Percentiles rank a stretch among this genome's conserved stretches.
phyloP scores from a whole-genome alignment of 2,329 filamentous ascomycete genomes.

The Pezicula neosporulosa region DNA sequence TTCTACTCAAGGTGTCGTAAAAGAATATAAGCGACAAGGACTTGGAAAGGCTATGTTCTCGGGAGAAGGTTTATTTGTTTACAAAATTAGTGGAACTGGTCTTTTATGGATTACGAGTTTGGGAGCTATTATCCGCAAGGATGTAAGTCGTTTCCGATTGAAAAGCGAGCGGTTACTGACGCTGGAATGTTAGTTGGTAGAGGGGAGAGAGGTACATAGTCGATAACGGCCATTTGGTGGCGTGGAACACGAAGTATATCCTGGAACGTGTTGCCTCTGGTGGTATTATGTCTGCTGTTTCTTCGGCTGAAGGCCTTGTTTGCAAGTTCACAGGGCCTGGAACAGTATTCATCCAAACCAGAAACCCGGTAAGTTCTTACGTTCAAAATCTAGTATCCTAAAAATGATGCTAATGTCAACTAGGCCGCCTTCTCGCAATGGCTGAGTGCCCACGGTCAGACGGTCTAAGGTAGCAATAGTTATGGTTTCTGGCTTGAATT shows the following conservation, averaged over 20 bases:
- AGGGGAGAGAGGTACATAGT: conserved; percentile 87
- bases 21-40: conserved; percentile 82
- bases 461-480: conserved; percentile 8
- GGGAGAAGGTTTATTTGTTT: conserved; percentile 88
- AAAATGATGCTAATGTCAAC: background rate
- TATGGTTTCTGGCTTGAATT: no score
- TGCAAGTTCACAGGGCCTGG: conserved; percentile 94
- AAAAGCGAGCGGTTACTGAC: conserved; percentile 8
- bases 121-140: conserved; percentile 91
- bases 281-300: conserved; percentile 84
- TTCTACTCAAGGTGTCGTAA: conserved; percentile 80
- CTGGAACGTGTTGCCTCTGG: conserved; percentile 88
- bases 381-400: background rate
- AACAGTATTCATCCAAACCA: conserved; percentile 87
- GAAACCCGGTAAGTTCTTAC: conserved; percentile 65
- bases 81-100: conserved; percentile 77
- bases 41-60: conserved; percentile 90
- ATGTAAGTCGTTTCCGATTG: conserved; percentile 53
- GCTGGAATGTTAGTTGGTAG: conserved; percentile 36
- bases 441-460: conserved; percentile 22
- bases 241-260: conserved; percentile 94
- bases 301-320: conserved; percentile 81
- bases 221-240: conserved; percentile 89
- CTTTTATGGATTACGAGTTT: conserved; percentile 90
- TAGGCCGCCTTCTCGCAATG: conserved; percentile 25